A percentile compares a stretch with the other conserved stretches of the same genome.
These are phyloP conservation scores for Zymoseptoria brevis DNA, from an alignment of 2,329 filamentous ascomycete genomes.

Conservation along the genomic window DNA sequence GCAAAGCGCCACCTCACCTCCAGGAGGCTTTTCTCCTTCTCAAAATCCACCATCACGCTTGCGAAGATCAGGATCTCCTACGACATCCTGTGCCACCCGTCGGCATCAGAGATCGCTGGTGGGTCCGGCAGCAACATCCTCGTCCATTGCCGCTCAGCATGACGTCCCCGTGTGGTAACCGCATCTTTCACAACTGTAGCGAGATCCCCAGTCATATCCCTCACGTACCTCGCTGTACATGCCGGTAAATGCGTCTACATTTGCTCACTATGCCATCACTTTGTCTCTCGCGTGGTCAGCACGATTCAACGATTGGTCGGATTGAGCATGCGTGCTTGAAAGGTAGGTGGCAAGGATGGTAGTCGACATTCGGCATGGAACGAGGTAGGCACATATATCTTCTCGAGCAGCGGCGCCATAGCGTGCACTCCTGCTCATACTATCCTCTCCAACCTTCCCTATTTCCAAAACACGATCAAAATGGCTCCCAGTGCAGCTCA, in stretches of 20 bases:
- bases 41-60: not conserved
- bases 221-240: not conserved
- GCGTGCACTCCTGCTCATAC: not conserved
- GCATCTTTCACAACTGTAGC: not conserved
- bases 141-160: not conserved
- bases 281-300: not conserved
- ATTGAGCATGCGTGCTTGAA: not conserved
- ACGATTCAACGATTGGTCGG: not conserved
- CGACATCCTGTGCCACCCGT: not conserved
- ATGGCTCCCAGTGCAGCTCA: conserved; percentile 16
- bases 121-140: not conserved
- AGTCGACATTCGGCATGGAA: not conserved
- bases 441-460: not conserved
- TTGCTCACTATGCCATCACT: not conserved
- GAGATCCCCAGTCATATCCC: not conserved
- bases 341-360: not conserved
- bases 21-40: not conserved
- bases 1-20: not conserved
- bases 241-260: not conserved
- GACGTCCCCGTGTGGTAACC: not conserved
- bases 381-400: not conserved
- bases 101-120: not conserved
- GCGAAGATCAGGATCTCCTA: not conserved
- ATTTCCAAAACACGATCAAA: not conserved
- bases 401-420: not conserved